Base-by-base conservation (phyloP, 169 alveolate genomes). In the Plasmodium relictum region DNA sequence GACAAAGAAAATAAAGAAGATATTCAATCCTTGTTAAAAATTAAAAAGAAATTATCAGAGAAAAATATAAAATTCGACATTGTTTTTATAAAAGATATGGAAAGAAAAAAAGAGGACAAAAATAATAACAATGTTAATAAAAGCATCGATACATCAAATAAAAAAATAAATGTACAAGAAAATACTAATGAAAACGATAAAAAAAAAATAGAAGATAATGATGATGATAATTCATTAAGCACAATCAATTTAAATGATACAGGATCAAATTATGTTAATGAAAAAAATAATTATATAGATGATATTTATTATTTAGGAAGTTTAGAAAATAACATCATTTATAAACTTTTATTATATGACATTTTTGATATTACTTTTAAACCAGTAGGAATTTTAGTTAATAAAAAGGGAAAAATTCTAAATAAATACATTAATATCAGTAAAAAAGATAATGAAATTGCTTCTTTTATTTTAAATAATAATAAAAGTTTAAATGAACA, bases 401-500 rank as follows among this genome's bases (percentile, higher is more conserved):
- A 78, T 56, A 78, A 78, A 41, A 78, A 78, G 76, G 89, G 89
- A 41, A 78, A 78, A 0, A 48, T 78, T n/a, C 45, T 78, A 78
- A 78, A 54, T 44, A 78, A 78, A 69, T 78, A 78, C 22, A 63
- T 78, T 69, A 68, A 78, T 56, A 76, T 78, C 24, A 70, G 63
- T 68, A 78, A 78, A 65, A 78, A 78, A 44, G 76, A 78, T 16
- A 42, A 62, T 22, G 89, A 78, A 63, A 78, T 78, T 45, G 22
- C 62, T 10, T 7, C 68, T 22, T 78, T 78, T 50, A 78, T 78
- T 48, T 54, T 65, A 58, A 78, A 63, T 65, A 63, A 78, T 65
- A 48, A 78, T 54, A 78, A 78, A 78, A 78, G 89, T 37, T 63
- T 78, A 78, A 66, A 65, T 22, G 89, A 78, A 65, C 18, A 78